phyloP scores from a whole-genome alignment of 2,329 filamentous ascomycete genomes.

The Xylariaceae sp. region DNA sequence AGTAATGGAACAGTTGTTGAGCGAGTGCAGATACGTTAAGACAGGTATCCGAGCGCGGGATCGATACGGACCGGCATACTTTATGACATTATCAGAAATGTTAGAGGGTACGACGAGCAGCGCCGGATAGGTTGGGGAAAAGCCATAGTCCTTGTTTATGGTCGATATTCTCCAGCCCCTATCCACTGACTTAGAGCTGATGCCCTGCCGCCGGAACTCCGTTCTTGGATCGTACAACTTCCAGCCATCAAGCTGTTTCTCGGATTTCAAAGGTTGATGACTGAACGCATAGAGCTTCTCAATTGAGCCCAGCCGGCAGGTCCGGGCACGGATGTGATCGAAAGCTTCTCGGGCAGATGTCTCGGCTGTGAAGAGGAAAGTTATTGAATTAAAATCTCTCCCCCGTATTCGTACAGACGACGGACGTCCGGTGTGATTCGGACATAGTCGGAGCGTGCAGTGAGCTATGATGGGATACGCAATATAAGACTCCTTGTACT shows the following conservation, averaged over 20 bases:
- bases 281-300: slow-evolving; percentile 89
- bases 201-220: slow-evolving; percentile 83
- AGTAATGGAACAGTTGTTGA: slow-evolving; percentile 96
- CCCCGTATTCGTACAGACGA: slow-evolving; percentile 84
- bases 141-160: slow-evolving; percentile 85
- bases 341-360: slow-evolving; percentile 75
- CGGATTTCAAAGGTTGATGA: slow-evolving; percentile 69
- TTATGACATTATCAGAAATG: slow-evolving; percentile 95
- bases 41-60: slow-evolving; percentile 85
- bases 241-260: slow-evolving; percentile 75
- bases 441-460: slow-evolving; percentile 71
- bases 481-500: slow-evolving; percentile 72
- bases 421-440: slow-evolving; percentile 61
- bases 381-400: slow-evolving; percentile 90
- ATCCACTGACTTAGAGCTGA: slow-evolving; percentile 71
- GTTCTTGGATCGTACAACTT: slow-evolving; percentile 75
- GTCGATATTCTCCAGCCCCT: slow-evolving; percentile 83
- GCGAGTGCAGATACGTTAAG: slow-evolving; percentile 87
- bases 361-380: slow-evolving; percentile 78
- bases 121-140: slow-evolving; percentile 88
- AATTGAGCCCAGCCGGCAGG: slow-evolving; percentile 74
- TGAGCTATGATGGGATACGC: slow-evolving; percentile 87
- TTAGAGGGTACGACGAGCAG: slow-evolving; percentile 77
- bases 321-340: slow-evolving; percentile 75
- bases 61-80: slow-evolving; percentile 85